Evolutionary conservation across 192 early-diverging fungal genomes (phyloP).

Genomic region (Backusella macrospora): DNA sequence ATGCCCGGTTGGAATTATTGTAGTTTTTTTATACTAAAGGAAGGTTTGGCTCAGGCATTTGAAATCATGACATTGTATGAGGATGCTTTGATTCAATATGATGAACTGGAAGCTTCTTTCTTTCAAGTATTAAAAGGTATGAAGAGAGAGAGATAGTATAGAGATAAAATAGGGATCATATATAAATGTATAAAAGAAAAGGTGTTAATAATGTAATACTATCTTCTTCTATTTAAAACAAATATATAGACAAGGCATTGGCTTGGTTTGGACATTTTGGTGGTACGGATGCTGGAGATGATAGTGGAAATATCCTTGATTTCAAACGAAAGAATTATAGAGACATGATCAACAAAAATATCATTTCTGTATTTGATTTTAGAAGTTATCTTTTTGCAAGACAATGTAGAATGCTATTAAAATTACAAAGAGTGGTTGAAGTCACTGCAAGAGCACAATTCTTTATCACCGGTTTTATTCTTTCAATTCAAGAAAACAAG

Average conservation of each 20-base stretch:
- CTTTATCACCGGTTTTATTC: constrained; percentile 75
- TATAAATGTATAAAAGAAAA: too few relatives aligned
- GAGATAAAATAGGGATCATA: too few relatives aligned
- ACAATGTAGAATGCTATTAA: constrained; percentile 81
- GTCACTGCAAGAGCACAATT: constrained; percentile 70
- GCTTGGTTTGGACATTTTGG: constrained; percentile 96
- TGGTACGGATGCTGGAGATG: constrained; percentile 82
- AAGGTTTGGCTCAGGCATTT: constrained; percentile 82
- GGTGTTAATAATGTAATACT: not conserved
- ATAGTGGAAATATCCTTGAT: constrained; percentile 82
- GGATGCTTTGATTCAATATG: constrained; percentile 92
- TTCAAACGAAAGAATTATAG: constrained; percentile 80
- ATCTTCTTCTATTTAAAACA: not conserved
- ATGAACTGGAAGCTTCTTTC: constrained; percentile 96
- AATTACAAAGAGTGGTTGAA: constrained; percentile 64
- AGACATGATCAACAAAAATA: constrained; percentile 88
- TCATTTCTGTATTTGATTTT: constrained; percentile 94
- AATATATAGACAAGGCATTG: constrained; percentile 75
- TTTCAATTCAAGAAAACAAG: constrained; percentile 71
- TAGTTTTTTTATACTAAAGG: constrained; percentile 95
- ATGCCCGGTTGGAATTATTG: constrained; percentile 99
- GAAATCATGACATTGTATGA: constrained; percentile 87
- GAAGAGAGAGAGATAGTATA: not conserved
- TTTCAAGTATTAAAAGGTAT: constrained; percentile 85
- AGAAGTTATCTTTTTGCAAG: constrained; percentile 93